Evolutionary conservation across 2,329 filamentous ascomycete genomes (phyloP), one percentile per base, ranked within the genome.

Genomic region (Calonectria henricotiae): DNA sequence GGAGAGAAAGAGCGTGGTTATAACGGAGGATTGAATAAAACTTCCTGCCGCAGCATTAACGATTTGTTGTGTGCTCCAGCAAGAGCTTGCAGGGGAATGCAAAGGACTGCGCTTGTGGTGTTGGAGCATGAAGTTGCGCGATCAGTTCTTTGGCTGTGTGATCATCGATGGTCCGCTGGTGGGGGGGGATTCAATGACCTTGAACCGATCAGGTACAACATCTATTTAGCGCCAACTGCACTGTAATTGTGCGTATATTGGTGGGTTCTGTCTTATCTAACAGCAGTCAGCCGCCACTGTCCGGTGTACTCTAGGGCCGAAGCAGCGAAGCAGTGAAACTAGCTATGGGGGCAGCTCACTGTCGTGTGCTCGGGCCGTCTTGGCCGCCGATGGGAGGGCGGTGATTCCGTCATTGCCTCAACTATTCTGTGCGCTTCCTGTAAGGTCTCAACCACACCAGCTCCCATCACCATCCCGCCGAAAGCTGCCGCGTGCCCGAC

Each of bases 361-460:
- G 46, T 51, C 62, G 46, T 54, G 51, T 55, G 62, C 68, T 76
- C 76, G 76, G 76, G 74, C 76, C 76, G 76, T 78, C 76, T 74
- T 75, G 68, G 55, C 62, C 68, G 68, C 76, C 76, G 76, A 77
- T 62, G 67, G 54, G 62, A 75, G 69, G 71, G 67, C 69, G 65
- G 68, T 71, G 72, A 70, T 77, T 78, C 76, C 76, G 76, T 78
- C 76, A 78, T 77, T 62, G 65, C 51, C 65, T 63, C 63, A 65
- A 58, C 63, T 65, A 41, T 60, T 32, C 41, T 32, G 30, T 41
- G 37, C 39, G 20, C 51, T n/a, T 51, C 49, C 58, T 35, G 54
- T 37, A 41, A 39, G 54, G 27, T 55, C 47, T 32, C 55, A 47
- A 67, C 65, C 32, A 51, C 35, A 58, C 20, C 41, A 15, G 47